These are phyloP conservation scores for Jacaranda mimosifolia DNA, from an alignment of 257 asterid species.

Conservation along the genomic window DNA sequence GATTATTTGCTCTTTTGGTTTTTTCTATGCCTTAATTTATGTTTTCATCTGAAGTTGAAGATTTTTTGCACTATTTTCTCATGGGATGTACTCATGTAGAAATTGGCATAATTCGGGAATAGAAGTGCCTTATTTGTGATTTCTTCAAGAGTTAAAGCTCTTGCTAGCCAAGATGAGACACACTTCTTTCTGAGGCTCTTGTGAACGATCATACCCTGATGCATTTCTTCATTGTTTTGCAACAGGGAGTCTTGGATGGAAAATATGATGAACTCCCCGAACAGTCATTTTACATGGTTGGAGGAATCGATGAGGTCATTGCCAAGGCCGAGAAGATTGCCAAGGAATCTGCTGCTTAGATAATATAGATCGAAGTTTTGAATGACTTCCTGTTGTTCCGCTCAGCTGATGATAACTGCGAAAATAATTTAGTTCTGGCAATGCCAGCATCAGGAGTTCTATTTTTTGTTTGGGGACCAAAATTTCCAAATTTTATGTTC, in stretches of 20 bases:
- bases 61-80: neutral
- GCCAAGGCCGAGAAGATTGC: conserved; percentile 99
- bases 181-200: too few species aligned
- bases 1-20: neutral
- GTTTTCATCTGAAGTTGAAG: too few species aligned
- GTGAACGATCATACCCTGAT: neutral
- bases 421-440: conserved; percentile 71
- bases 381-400: conserved; percentile 33
- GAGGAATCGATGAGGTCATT: conserved; percentile 94
- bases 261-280: conserved; percentile 91
- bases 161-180: too few species aligned
- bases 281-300: conserved; percentile 96
- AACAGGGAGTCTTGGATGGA: conserved; percentile 94
- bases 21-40: too few species aligned
- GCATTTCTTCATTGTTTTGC: conserved; percentile 26
- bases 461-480: conserved; percentile 35
- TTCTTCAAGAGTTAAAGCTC: too few species aligned
- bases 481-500: conserved; percentile 43
- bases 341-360: conserved; percentile 80
- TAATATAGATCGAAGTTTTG: conserved; percentile 25
- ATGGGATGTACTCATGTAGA: neutral
- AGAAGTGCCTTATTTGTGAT: neutral
- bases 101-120: neutral
- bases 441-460: conserved; percentile 52
- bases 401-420: conserved; percentile 59